A percentile compares a stretch with the other conserved stretches of the same genome.
Evolutionary conservation across 176 grass and related monocot species (phyloP).

Genomic region (Triticum turgidum): DNA sequence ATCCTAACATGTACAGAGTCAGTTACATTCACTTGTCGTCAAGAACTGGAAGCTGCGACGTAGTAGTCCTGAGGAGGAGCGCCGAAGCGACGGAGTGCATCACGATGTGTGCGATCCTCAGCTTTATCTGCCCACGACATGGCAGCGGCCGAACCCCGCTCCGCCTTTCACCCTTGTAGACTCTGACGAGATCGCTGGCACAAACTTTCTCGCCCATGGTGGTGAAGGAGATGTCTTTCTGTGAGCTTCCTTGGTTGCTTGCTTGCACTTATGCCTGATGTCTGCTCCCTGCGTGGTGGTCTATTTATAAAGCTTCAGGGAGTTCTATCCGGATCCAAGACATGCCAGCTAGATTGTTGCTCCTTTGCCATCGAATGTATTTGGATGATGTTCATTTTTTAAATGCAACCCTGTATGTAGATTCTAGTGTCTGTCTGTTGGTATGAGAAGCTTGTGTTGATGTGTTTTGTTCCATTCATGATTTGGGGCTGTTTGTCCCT

Average conservation of each 20-base stretch:
- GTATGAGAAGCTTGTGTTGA: slow-evolving; percentile 12
- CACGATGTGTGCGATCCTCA: slow-evolving; percentile 47
- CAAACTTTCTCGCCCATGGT: slow-evolving; percentile 38
- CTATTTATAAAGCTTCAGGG: slow-evolving; percentile 38
- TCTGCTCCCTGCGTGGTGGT: not conserved
- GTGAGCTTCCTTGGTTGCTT: slow-evolving; percentile 4
- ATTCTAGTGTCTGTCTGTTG: slow-evolving; percentile 25
- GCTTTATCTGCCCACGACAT: slow-evolving; percentile 50
- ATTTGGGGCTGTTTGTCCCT: slow-evolving; percentile 45
- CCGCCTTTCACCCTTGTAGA: slow-evolving; percentile 34
- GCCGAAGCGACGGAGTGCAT: slow-evolving; percentile 31
- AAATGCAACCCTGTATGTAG: slow-evolving; percentile 14
- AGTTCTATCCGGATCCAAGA: slow-evolving; percentile 26
- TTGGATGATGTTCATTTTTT: not conserved
- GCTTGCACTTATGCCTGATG: slow-evolving; percentile 24
- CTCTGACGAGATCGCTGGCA: slow-evolving; percentile 19
- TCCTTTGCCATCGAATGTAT: slow-evolving; percentile 9
- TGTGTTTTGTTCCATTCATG: slow-evolving; percentile 26
- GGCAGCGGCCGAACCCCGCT: slow-evolving; percentile 25
- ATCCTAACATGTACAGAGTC: slow-evolving; percentile 23
- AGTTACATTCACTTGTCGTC: slow-evolving; percentile 34
- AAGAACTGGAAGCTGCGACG: slow-evolving; percentile 34
- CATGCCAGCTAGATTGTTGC: slow-evolving; percentile 45
- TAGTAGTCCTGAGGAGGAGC: slow-evolving; percentile 35
- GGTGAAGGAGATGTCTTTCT: slow-evolving; percentile 7